Base-by-base conservation (phyloP, 1,284 basidiomycete genomes). In the Rhodotorula sp. region DNA sequence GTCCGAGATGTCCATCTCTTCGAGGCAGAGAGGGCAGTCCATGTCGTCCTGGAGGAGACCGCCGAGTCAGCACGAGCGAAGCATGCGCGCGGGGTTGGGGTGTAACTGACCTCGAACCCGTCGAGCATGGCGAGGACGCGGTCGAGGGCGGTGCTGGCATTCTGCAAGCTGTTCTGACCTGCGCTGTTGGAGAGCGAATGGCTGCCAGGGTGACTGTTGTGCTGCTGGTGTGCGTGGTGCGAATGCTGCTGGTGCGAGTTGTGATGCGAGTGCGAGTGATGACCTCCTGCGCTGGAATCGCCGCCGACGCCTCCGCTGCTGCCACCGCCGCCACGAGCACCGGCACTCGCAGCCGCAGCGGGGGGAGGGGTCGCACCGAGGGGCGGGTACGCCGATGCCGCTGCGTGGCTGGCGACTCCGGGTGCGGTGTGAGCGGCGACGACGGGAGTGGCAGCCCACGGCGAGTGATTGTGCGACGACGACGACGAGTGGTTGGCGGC, bases 1-100 rank as follows among this genome's bases (percentile, higher is more conserved):
- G 86, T 99, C 97, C 56, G 94, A 95, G 75, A 99, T 88, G 83
- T 99, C 97, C 88, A 99, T 94, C 83, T 97, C 95, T 81, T 99
- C 97, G 68, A 98, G 88, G 84, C 97, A 99, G 74, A 99, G 88
- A 60, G 97, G 93, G 83, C 97, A 99, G 79, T 99, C 95, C 77
- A 92, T 91, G 79, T 97, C 94, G 82, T 99, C 97, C 93, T 76
- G 65, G 48, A 45, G 18, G 43, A 6, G 48, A 50, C 34, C 28
- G 26, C 2, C 8, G 21, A 45, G 57, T 69, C 49, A 69, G 43
- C 58, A 26, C 19, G 12, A 23, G 56, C 31, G 34, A 38, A 19
- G 31, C 38, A 23, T 23, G 14, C 23, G n/a, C 14, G 10, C 57
- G 38, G 18, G 18, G 31, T 19, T 5, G 45, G 23, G 28, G 38